Evolutionary conservation across 352 stramenopile species (phyloP).

Genomic region (Pythium folliculosum): DNA sequence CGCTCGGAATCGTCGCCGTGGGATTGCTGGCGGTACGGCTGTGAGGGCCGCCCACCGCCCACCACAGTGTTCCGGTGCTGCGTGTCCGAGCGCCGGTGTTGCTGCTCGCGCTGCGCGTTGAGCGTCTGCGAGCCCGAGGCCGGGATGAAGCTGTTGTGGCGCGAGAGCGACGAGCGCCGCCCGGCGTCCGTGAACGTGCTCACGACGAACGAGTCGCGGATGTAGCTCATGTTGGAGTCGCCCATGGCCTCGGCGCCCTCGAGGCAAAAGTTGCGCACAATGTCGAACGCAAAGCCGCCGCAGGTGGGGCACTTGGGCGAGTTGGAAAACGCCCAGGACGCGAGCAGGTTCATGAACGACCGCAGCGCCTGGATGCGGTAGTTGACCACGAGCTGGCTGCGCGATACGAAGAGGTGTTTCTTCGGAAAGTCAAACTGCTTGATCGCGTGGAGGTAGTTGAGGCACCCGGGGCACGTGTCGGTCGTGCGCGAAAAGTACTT

Average conservation of each 20-base stretch:
- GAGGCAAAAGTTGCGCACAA: slow-evolving; percentile 79
- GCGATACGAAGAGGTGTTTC: slow-evolving; percentile 84
- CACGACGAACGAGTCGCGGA: slow-evolving; percentile 63
- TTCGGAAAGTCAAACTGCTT: slow-evolving; percentile 84
- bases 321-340: slow-evolving; percentile 81
- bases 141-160: slow-evolving; percentile 62
- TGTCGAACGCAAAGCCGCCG: slow-evolving; percentile 76
- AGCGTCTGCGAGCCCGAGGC: slow-evolving; percentile 36
- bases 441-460: slow-evolving; percentile 80
- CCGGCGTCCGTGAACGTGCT: slow-evolving; percentile 49
- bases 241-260: slow-evolving; percentile 53
- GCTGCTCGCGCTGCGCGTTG: slow-evolving; percentile 26
- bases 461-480: slow-evolving; percentile 77
- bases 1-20: neutral
- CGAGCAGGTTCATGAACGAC: slow-evolving; percentile 82
- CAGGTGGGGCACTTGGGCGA: slow-evolving; percentile 85
- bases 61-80: slow-evolving; percentile 16
- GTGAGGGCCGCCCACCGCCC: neutral
- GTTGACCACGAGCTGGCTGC: slow-evolving; percentile 76
- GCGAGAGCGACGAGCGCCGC: slow-evolving; percentile 31
- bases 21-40: slow-evolving; percentile 10
- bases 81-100: slow-evolving; percentile 7
- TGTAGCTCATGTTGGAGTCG: slow-evolving; percentile 67
- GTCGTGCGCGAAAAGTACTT: slow-evolving; percentile 72
- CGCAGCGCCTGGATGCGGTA: slow-evolving; percentile 84